These are phyloP conservation scores for Amborella trichopoda DNA, from an alignment of 164 flowering plant genomes.

Conservation along the genomic window DNA sequence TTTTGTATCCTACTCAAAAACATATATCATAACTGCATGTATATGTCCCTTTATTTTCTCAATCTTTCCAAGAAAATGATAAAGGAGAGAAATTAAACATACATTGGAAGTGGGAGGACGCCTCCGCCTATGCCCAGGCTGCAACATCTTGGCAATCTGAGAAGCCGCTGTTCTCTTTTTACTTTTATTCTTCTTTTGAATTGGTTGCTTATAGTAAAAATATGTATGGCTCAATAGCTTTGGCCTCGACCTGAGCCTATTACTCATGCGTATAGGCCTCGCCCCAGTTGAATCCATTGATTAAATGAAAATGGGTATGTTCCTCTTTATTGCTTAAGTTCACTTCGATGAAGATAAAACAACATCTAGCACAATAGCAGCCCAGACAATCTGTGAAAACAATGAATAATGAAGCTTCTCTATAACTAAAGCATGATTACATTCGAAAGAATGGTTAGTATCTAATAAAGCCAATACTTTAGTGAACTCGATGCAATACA, in stretches of 20 bases:
- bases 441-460: too few species aligned
- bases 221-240: conserved; percentile 31
- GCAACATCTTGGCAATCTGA: conserved; percentile 65
- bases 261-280: conserved; percentile 52
- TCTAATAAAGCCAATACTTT: too few species aligned
- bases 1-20: too few species aligned
- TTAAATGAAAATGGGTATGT: too few species aligned
- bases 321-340: background rate
- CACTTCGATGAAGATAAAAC: background rate
- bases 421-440: too few species aligned
- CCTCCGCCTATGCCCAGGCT: conserved; percentile 28
- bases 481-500: too few species aligned
- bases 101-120: conserved; percentile 23
- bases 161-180: conserved; percentile 70
- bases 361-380: background rate
- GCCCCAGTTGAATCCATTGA: conserved; percentile 36
- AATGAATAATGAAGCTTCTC: too few species aligned
- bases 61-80: background rate
- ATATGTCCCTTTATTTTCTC: background rate
- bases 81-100: conserved; percentile 10
- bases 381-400: too few species aligned
- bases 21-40: too few species aligned
- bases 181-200: conserved; percentile 39
- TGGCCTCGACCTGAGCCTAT: conserved; percentile 52
- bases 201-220: conserved; percentile 29